Conservation (phyloP, 2,329 filamentous ascomycete species). For the Trichoderma guizhouense region DNA sequence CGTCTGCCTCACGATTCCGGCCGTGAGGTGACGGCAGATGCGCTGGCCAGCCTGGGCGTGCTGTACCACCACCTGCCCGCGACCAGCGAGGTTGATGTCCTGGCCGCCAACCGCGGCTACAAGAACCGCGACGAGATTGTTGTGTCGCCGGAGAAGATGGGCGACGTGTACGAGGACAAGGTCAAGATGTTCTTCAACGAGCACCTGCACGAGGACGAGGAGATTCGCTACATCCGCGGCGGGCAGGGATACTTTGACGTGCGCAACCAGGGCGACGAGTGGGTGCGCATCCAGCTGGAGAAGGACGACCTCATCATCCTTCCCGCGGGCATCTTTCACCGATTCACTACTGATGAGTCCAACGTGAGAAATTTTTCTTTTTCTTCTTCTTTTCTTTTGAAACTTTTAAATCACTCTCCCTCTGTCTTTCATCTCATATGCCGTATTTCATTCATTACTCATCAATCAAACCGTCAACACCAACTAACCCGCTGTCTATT, state of each 20-base stretch:
- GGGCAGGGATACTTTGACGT: slow-evolving; percentile 94
- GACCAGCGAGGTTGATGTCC: slow-evolving; percentile 64
- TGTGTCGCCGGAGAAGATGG: slow-evolving; percentile 83
- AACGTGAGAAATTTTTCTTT: slow-evolving; percentile 61
- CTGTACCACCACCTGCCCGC: slow-evolving; percentile 68
- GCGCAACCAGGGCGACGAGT: slow-evolving; percentile 74
- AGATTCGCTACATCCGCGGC: slow-evolving; percentile 90
- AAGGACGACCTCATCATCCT: slow-evolving; percentile 91
- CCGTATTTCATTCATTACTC: not conserved
- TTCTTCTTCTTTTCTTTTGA: too few species aligned
- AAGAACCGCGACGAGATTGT: slow-evolving; percentile 93
- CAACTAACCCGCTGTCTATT: not conserved
- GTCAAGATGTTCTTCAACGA: slow-evolving; percentile 92
- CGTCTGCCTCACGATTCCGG: slow-evolving; percentile 86
- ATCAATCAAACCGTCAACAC: not conserved
- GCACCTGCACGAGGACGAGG: slow-evolving; percentile 96
- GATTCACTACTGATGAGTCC: slow-evolving; percentile 88
- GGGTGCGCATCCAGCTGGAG: slow-evolving; percentile 81
- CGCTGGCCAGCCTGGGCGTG: slow-evolving; percentile 74
- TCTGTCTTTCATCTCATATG: not conserved
- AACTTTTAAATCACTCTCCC: too few species aligned
- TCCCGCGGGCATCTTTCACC: slow-evolving; percentile 92
- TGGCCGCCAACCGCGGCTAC: slow-evolving; percentile 76
- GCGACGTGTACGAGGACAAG: slow-evolving; percentile 84
- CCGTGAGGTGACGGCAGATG: slow-evolving; percentile 58